phyloP scores from a whole-genome alignment of 352 stramenopile genomes.

The Phytophthora pini region DNA sequence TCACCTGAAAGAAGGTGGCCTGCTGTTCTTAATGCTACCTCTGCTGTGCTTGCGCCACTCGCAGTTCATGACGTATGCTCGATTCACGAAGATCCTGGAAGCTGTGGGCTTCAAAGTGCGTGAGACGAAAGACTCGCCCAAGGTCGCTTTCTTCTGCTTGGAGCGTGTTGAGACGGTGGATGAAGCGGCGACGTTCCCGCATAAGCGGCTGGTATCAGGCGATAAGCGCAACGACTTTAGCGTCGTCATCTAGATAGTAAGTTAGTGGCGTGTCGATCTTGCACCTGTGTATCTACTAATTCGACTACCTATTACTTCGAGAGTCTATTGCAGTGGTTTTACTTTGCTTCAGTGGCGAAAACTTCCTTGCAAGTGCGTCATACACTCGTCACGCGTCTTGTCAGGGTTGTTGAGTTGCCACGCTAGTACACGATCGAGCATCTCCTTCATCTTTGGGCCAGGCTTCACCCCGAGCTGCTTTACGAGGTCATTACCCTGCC shows the following conservation, averaged over 20 bases:
- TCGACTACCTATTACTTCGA: constrained; percentile 11
- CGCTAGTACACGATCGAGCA: constrained; percentile 58
- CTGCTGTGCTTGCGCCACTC: constrained; percentile 79
- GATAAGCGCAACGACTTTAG: constrained; percentile 77
- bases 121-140: constrained; percentile 82
- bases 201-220: constrained; percentile 51
- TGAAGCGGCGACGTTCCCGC: constrained; percentile 45
- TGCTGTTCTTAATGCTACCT: constrained; percentile 82
- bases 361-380: constrained; percentile 47
- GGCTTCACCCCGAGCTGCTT: constrained; percentile 63
- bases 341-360: constrained; percentile 18
- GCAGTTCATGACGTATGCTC: constrained; percentile 76
- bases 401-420: constrained; percentile 70
- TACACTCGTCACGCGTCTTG: constrained; percentile 62
- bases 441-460: constrained; percentile 64
- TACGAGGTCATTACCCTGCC: constrained; percentile 75
- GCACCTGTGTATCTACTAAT: constrained; percentile 36
- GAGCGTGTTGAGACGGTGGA: constrained; percentile 49
- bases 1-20: constrained; percentile 57
- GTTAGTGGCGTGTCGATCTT: constrained; percentile 7
- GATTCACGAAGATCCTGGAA: constrained; percentile 72
- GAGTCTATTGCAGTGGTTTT: constrained; percentile 12
- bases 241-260: constrained; percentile 60
- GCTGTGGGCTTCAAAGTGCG: constrained; percentile 71
- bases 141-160: constrained; percentile 85